Evolutionary conservation across 805 yeast genomes (phyloP), one percentile per base, ranked within the genome.

Genomic region (Saccharomycopsis capsularis): DNA sequence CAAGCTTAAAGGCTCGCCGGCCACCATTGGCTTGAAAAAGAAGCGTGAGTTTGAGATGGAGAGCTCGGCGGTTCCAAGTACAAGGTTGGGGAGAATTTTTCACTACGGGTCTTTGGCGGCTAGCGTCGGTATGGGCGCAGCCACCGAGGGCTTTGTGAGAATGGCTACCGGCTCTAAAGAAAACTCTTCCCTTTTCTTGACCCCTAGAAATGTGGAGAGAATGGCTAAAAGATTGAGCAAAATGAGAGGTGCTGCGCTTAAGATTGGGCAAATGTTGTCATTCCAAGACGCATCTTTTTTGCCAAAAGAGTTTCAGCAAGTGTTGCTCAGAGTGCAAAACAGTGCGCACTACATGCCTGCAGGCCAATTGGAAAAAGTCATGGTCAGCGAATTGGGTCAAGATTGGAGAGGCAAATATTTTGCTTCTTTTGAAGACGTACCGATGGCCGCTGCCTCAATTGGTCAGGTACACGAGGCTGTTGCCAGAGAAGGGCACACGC

Each of bases 231-330:
- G 88, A 63, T 79, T 93, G 58, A 79, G 93, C 45, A 81, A 86
- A 60, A 93, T 93, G 99, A 76, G 99, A 61, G 99, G 99, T n/a
- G 99, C 98, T 2, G 99, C 99, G 2, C 71, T 93, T 61, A 93
- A 93, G 61, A 76, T 93, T 48, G 99, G 99, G n/a, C 99, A 93
- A 67, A 79, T 93, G 84, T 69, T 93, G 65, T 87, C 96, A 2
- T 91, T 93, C 64, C 99, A 93, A 66, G 98, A 91, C 63, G 80
- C 83, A 52, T 74, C 85, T 27, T 79, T 91, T 30, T 67, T 91
- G 38, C 98, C 99, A 1, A 73, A 75, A 38, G 96, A 90, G 59
- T 76, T 93, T 50, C 95, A 88, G 59, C 78, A 81, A 57, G 79
- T 91, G 39, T 68, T 93, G 57, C 68, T 86, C 44, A 71, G 89